Conservation (phyloP, 176 grass and related monocot species). For the Oryza longistaminata region DNA sequence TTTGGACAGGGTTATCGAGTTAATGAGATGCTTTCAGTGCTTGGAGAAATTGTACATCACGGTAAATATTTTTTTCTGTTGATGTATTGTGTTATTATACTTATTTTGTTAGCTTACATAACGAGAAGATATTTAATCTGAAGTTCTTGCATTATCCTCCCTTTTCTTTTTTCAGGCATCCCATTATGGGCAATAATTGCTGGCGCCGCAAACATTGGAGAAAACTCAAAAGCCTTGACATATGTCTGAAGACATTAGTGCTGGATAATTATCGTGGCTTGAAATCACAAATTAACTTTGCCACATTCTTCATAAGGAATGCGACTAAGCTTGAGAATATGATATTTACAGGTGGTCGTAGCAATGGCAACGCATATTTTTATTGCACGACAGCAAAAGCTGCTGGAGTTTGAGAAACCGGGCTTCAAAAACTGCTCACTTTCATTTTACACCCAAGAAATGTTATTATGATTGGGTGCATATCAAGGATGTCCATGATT, state of each 20-base stretch:
- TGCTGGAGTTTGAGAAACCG: conserved; percentile 9
- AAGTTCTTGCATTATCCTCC: background rate
- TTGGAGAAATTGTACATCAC: conserved; percentile 10
- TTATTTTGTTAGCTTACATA: too few species aligned
- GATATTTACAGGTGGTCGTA: too few species aligned
- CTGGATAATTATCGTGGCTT: conserved; percentile 2
- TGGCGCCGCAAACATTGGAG: conserved; percentile 13
- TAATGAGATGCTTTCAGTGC: conserved; percentile 15
- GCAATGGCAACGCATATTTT: background rate
- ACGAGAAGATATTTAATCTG: background rate
- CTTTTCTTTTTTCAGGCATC: background rate
- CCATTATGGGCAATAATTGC: background rate
- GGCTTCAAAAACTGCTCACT: conserved; percentile 13
- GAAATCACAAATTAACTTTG: conserved; percentile 9
- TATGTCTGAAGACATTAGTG: conserved; percentile 3
- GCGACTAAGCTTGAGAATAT: background rate
- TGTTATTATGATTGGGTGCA: background rate
- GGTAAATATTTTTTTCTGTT: background rate
- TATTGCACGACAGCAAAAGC: background rate
- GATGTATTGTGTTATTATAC: background rate
- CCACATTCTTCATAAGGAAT: conserved; percentile 27
- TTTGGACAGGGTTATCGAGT: background rate
- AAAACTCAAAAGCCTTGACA: background rate
- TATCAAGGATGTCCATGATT: background rate
- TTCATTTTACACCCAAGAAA: background rate